Percentiles rank a stretch among this genome's conserved stretches.
Conservation (phyloP, 768 basidiomycete genomes). For the Xanthoconium purpureum region DNA sequence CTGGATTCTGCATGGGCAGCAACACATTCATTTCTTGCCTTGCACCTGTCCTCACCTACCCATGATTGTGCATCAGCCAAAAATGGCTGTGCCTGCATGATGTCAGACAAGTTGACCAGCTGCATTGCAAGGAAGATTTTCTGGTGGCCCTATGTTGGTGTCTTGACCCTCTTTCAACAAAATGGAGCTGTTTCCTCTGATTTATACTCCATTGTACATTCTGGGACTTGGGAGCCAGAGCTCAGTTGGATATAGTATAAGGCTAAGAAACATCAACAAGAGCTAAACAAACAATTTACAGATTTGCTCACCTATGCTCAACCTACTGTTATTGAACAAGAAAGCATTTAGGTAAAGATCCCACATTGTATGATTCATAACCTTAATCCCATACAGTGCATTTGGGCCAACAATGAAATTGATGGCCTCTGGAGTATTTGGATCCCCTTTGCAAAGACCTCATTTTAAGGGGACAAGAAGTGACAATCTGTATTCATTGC, state of each 20-base stretch:
- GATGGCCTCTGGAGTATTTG: neutral
- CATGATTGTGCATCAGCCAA: neutral
- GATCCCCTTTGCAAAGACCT: conserved; percentile 3
- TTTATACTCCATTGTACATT: conserved; percentile 39
- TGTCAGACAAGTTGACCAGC: conserved; percentile 33
- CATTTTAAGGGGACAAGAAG: neutral
- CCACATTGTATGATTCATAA: conserved; percentile 33
- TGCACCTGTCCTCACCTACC: neutral
- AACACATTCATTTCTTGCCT: neutral
- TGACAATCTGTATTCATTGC: neutral
- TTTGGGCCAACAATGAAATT: conserved; percentile 21
- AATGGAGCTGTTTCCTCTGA: conserved; percentile 33
- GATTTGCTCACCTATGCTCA: conserved; percentile 32
- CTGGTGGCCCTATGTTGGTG: conserved; percentile 41
- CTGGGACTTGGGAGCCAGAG: neutral
- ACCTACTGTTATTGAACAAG: conserved; percentile 40
- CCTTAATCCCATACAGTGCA: conserved; percentile 34
- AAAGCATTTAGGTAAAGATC: conserved; percentile 40
- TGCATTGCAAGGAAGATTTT: conserved; percentile 41
- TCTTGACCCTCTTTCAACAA: conserved; percentile 28
- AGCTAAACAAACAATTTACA: neutral
- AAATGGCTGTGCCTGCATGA: conserved; percentile 37
- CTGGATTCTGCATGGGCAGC: neutral
- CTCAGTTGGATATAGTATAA: conserved; percentile 9
- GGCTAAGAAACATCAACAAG: neutral